These are phyloP conservation scores for Heliocybe sulcata DNA, from an alignment of 1,284 basidiomycete genomes.

Conservation along the genomic window DNA sequence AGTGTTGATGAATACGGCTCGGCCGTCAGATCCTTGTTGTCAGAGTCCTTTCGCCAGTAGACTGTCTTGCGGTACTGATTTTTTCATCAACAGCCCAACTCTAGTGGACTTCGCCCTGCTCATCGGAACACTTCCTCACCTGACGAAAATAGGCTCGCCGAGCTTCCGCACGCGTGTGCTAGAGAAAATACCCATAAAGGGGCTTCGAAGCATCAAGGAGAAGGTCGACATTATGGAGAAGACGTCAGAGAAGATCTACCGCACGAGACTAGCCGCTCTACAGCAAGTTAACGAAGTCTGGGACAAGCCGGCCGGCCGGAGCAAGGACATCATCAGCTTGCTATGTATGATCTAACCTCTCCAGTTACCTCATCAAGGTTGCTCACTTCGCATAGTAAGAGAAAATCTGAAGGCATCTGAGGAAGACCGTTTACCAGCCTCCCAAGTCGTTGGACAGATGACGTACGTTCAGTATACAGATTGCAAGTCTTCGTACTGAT, in stretches of 20 bases:
- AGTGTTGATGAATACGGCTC: neutral
- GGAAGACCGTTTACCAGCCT: constrained; percentile 7
- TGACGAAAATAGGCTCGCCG: neutral
- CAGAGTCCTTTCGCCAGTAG: neutral
- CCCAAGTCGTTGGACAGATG: constrained; percentile 10
- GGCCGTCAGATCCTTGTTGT: neutral
- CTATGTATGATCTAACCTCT: constrained; percentile 8
- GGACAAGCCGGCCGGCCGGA: constrained; percentile 11
- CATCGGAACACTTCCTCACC: neutral
- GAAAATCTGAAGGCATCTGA: constrained; percentile 10
- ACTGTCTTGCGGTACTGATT: neutral
- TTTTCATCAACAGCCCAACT: neutral
- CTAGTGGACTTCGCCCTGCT: neutral
- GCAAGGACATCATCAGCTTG: constrained; percentile 20
- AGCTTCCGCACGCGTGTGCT: neutral
- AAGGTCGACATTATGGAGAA: constrained; percentile 28
- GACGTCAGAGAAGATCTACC: constrained; percentile 28
- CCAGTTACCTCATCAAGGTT: neutral
- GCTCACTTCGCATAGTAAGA: constrained; percentile 5
- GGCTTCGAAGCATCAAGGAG: neutral
- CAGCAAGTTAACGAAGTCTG: constrained; percentile 19
- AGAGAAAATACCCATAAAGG: neutral
- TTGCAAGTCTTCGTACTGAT: constrained; percentile 7
- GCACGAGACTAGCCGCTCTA: constrained; percentile 15
- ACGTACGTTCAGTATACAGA: constrained; percentile 10